Evolutionary conservation across 768 basidiomycete species (phyloP), one percentile per base, ranked within the genome.

Genomic region (Sporobolomyces roseus): DNA sequence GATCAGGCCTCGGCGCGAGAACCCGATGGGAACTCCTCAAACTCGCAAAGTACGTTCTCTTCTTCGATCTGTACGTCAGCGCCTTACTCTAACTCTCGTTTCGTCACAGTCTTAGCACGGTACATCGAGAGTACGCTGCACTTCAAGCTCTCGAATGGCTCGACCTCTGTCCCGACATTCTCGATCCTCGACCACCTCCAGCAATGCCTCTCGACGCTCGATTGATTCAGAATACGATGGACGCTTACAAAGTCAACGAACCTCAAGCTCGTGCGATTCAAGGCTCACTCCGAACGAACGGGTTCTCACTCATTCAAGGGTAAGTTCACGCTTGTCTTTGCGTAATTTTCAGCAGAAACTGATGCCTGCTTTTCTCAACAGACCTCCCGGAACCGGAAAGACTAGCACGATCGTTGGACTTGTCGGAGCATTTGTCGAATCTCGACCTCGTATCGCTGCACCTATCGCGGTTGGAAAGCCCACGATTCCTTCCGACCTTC

Each of bases 311-410:
- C 35, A 93, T 99, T 63, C 96, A 99, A 83, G 96, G 96, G 94
- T 93, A 76, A 62, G 82, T 72, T 27, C 63, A 35, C 30, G 30
- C 33, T 46, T 13, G 12, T 13, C 10, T 14, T 7, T 6, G 6
- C 23, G 55, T 4, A 19, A 36, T 35, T 12, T 50, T 9, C 25
- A 19, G 21, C 9, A 29, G 45, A 12, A 41, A 50, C 36, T 36
- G 14, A 4, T 21, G 32, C 13, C 25, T 63, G 38, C 17, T 10
- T 55, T 49, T n/a, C 49, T 27, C 23, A 21, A 48, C 71, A 93
- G 94, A 29, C 96, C 96, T 41, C 96, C 96, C 2, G 96, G 96
- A 62, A 99, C 96, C 0, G 96, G 96, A 17, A 99, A 99, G 80
- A 99, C 96, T 13, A 94, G 91, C 27, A 99, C 96, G 1, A 98